These are phyloP conservation scores for Alternaria brassicicola DNA, from an alignment of 2,329 filamentous ascomycete genomes.

Conservation along the genomic window DNA sequence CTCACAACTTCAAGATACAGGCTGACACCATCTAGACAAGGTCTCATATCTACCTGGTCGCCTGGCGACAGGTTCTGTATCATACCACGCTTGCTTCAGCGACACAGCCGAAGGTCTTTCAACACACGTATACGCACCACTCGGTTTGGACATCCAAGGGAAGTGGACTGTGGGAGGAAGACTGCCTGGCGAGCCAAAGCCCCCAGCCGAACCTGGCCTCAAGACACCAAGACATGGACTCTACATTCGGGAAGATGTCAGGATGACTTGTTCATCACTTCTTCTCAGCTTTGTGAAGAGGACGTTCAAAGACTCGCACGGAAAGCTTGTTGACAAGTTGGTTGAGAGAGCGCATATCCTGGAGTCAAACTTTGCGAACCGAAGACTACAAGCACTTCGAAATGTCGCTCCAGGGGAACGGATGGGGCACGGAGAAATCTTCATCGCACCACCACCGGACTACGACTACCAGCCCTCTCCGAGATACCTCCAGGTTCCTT, in stretches of 20 bases:
- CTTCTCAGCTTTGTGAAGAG: slow-evolving; percentile 80
- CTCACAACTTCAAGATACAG: background rate
- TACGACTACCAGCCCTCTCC: slow-evolving; percentile 34
- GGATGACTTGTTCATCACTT: slow-evolving; percentile 79
- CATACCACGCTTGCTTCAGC: slow-evolving; percentile 81
- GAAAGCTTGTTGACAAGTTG: slow-evolving; percentile 66
- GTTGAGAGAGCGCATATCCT: slow-evolving; percentile 47
- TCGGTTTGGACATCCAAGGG: slow-evolving; percentile 78
- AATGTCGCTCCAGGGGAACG: slow-evolving; percentile 40
- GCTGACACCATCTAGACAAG: slow-evolving; percentile 59
- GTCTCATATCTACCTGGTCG: slow-evolving; percentile 76
- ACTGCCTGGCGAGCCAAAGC: slow-evolving; percentile 70
- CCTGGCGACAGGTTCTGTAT: slow-evolving; percentile 68
- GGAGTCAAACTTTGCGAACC: slow-evolving; percentile 43
- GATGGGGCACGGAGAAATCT: slow-evolving; percentile 42
- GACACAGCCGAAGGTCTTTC: slow-evolving; percentile 74
- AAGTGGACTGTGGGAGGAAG: slow-evolving; percentile 79
- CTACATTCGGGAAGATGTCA: slow-evolving; percentile 84
- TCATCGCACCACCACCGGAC: slow-evolving; percentile 46
- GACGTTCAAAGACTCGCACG: slow-evolving; percentile 79
- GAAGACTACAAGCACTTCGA: slow-evolving; percentile 39
- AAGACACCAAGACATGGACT: slow-evolving; percentile 70
- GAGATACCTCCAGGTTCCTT: slow-evolving; percentile 15
- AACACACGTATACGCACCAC: slow-evolving; percentile 83
- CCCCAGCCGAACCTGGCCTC: slow-evolving; percentile 69